Base-by-base conservation (phyloP, 345 rosid genomes). In the Salix koriyanagi region DNA sequence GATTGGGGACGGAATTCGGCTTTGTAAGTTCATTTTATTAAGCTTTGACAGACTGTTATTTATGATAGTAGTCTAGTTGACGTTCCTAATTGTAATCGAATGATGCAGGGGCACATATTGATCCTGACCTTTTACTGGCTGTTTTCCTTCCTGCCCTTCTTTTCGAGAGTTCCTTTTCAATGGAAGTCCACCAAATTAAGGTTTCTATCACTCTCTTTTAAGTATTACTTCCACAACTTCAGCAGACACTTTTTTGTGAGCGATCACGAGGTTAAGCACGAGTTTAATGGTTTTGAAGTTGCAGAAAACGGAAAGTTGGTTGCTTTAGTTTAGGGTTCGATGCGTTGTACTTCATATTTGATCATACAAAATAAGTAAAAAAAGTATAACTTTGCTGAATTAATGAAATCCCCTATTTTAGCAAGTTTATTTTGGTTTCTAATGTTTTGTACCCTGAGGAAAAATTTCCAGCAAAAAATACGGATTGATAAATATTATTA, bases 61-160 rank as follows among this genome's bases (percentile, higher is more conserved):
- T 58, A 4, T 23, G 26, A 58, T n/a, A 10, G 23, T 58, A 58
- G 11, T n/a, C n/a, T 58, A 58, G 62, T 10, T 10, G 14, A 58
- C 23, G 62, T 58, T 58, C 62, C 28, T 23, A 8, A 56, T 77
- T 67, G 70, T 58, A 60, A 66, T 67, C 23, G 62, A 56, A 58
- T 58, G 28, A 11, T 87, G 75, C 83, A 96, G 99, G 99, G 99
- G 88, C 96, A 23, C 76, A 23, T 0, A 96, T 96, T 64, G 86
- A 96, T 77, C 98, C 98, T 16, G 88, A 92, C 44, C 97, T 93
- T 78, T 84, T 96, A 30, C 81, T 96, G 83, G 98, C 98, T 52
- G 95, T 96, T 62, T 93, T 96, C 80, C 97, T 96, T 82, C 99
- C 99, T 19, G 95, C 99, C 44, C 94, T 96, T 79, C 95, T 96